Evolutionary conservation across 78 protist species (phyloP), one percentile per base, ranked within the genome.

Genomic region (Acrasis kona): DNA sequence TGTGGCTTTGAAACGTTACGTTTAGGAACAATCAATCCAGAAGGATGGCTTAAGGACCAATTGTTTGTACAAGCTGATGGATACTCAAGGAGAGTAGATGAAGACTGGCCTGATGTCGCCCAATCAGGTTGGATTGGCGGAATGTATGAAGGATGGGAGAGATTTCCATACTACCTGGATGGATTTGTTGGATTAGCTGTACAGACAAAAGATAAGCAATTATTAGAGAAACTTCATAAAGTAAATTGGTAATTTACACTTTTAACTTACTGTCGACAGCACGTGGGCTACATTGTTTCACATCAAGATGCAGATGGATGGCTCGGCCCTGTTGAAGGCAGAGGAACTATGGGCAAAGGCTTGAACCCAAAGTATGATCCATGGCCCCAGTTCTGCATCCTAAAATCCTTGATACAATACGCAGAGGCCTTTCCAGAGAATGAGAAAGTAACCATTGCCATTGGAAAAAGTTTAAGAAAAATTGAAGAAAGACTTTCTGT

Each of bases 91-190:
- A 72, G 74, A 58, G 70, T 80, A 31, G 58, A 69, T n/a, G 58
- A 19, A 31, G 72, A 74, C 36, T 80, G 84, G 84, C 36, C 0
- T 9, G 84, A 80, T n/a, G 36, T 80, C 42, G 12, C 31, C 40
- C 3, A 10, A 10, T 29, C 58, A 0, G 38, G 61, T 1, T 80
- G 84, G 84, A 39, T 80, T n/a, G 84, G 84, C 66, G 84, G 84
- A 28, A 12, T 12, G 35, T 71, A 72, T 27, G 84, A 71, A 9
- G 6, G 42, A 36, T 78, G 74, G 64, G 84, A 80, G 58, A 72
- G 84, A 30, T 36, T 58, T 9, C 84, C 84, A 0, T 80, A 80
- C 77, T 80, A 78, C 80, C 72, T 80, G 27, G 74, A 80, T 36
- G 84, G 84, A 28, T 9, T 73, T n/a, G 72, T 80, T 7, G 80